A percentile compares a stretch with the other conserved stretches of the same genome.
Evolutionary conservation across 2,329 filamentous ascomycete genomes (phyloP).

Genomic region (Paecilomyces sp.): DNA sequence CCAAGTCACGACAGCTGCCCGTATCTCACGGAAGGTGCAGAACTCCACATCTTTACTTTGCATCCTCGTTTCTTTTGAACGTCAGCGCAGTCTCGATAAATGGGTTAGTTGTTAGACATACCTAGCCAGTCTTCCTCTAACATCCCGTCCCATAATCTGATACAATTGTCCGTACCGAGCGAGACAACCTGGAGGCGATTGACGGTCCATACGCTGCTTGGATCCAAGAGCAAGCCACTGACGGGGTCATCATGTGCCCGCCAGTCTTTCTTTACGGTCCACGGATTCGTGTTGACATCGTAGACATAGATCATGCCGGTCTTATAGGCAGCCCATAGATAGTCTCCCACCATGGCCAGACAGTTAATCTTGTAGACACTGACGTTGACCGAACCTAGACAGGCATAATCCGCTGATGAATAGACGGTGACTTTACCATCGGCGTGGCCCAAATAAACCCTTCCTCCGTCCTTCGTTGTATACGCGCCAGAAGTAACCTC

Average conservation of each 20-base stretch:
- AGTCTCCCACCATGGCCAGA: constrained; percentile 69
- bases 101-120: constrained; percentile 24
- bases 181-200: constrained; percentile 80
- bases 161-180: constrained; percentile 75
- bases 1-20: constrained; percentile 82
- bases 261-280: constrained; percentile 93
- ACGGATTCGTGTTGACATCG: constrained; percentile 73
- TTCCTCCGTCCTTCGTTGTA: constrained; percentile 65
- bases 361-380: constrained; percentile 95
- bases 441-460: constrained; percentile 81
- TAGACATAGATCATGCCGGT: constrained; percentile 92
- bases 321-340: constrained; percentile 91
- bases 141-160: constrained; percentile 87
- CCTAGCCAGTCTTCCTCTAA: constrained; percentile 89
- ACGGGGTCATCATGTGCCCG: constrained; percentile 80
- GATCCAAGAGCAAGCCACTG: constrained; percentile 68
- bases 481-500: constrained; percentile 81
- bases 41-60: constrained; percentile 74
- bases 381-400: constrained; percentile 72
- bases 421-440: constrained; percentile 97
- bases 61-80: constrained; percentile 64
- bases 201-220: constrained; percentile 75
- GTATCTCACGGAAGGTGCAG: constrained; percentile 77
- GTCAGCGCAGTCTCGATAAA: constrained; percentile 10
- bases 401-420: constrained; percentile 67